A percentile compares a stretch with the other conserved stretches of the same genome.
These are phyloP conservation scores for Yamadazyma endophytica DNA, from an alignment of 805 yeast genomes.

Conservation along the genomic window DNA sequence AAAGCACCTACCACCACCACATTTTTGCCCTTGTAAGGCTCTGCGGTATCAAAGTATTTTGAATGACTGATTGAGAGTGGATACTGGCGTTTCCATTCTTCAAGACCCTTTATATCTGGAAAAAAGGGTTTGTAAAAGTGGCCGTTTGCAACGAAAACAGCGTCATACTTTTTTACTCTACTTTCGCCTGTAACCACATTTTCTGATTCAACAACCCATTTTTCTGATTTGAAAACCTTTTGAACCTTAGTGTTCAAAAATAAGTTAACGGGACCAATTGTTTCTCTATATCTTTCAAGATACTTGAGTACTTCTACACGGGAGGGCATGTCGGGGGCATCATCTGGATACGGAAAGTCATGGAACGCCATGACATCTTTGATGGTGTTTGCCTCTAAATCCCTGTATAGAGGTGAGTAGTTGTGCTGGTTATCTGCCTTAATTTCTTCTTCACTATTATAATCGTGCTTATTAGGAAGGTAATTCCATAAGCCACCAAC, in stretches of 20 bases:
- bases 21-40: constrained; percentile 28
- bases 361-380: constrained; percentile 58
- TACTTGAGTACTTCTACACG: constrained; percentile 62
- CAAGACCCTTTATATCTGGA: constrained; percentile 29
- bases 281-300: constrained; percentile 48
- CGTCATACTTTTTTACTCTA: constrained; percentile 22
- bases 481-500: constrained; percentile 80
- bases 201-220: constrained; percentile 13
- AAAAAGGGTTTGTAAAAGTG: constrained; percentile 33
- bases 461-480: constrained; percentile 5
- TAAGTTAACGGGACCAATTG: constrained; percentile 11
- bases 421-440: constrained; percentile 10
- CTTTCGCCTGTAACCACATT: constrained; percentile 6
- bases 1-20: constrained; percentile 72
- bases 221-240: constrained; percentile 7
- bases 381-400: constrained; percentile 68
- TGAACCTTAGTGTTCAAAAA: constrained; percentile 14
- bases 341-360: constrained; percentile 13
- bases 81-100: constrained; percentile 20
- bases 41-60: constrained; percentile 23
- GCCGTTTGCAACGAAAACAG: constrained; percentile 37
- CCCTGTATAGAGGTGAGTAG: constrained; percentile 54
- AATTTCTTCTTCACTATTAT: constrained; percentile 4
- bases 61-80: constrained; percentile 30
- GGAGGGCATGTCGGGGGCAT: constrained; percentile 50